Base-by-base conservation (phyloP, 2,329 filamentous ascomycete species). In the Xylaria sp. region DNA sequence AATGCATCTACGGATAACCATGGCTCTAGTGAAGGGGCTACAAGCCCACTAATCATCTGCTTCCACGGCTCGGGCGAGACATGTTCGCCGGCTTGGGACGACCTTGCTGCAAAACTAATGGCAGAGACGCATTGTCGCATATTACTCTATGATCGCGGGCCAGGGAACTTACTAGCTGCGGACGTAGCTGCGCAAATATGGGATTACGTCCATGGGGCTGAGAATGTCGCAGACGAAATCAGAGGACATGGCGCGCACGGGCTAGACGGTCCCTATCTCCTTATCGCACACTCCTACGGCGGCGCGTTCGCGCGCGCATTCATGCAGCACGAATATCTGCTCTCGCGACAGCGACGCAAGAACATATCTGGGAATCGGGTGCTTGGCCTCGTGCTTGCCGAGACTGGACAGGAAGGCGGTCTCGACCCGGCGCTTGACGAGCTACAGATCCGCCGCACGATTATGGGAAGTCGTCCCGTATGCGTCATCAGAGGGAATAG, bases 1-100 rank as follows among this genome's bases (percentile, higher is more conserved):
- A 8, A 43, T 25, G 18, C n/a, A 32, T 36, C 46, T 13, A 46
- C 36, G 25, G 39, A 5, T 5, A 20, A 9, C 13, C 7, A 43
- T 28, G 20, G 13, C 28, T 5, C 36, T 13, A 15, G 15, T 1
- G 56, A 56, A 41, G 45, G 13, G 8, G 20, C 4, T 8, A 15
- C 18, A 15, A 63, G 12, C 18, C 75, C 76, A 10, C 70, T 78
- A 12, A 63, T 76, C 12, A 75, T 78, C 28, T 78, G 74, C 68
- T 77, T 77, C 67, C 76, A 77, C 68, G 75, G 76, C 48, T 76
- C 76, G 0, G 76, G 76, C 32, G 72, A 74, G 61, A 70, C 74
- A 13, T 76, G 72, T 52, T 71, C 70, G 45, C 72, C 74, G 15
- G 39, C 69, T 9, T 77, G 76, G 76, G 72, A 74, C 41, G 63